Conservation (phyloP, 441 rosid species). For the Pelargonium citronellum region DNA sequence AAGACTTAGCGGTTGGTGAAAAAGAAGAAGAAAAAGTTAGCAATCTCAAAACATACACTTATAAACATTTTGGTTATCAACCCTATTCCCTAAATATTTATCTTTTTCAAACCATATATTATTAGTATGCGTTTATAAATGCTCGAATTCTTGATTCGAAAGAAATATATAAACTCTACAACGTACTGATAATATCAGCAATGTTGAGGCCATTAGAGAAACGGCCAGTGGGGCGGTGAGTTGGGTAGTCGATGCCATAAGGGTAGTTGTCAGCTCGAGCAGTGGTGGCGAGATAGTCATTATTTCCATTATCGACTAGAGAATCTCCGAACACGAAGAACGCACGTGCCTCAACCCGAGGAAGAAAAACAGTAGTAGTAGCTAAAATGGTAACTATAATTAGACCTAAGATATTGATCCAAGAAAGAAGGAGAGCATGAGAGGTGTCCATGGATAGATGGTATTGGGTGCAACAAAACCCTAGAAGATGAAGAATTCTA, state of each 20-base stretch:
- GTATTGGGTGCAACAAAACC: background rate
- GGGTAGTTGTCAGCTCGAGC: conserved; percentile 86
- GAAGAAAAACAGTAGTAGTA: background rate
- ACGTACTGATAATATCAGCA: conserved; percentile 75
- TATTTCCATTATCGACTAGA: conserved; percentile 87
- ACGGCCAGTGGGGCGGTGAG: conserved; percentile 76
- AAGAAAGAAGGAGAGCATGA: background rate
- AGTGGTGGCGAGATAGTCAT: conserved; percentile 71
- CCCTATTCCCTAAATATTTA: no score
- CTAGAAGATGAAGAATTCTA: no score
- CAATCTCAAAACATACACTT: no score
- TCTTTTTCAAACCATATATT: no score
- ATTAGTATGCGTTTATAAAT: background rate
- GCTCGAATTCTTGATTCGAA: background rate
- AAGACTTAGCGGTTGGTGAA: no score
- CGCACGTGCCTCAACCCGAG: conserved; percentile 59
- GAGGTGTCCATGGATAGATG: background rate
- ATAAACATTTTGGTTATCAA: no score
- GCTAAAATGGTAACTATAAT: background rate
- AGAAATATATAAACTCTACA: background rate
- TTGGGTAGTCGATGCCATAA: conserved; percentile 80
- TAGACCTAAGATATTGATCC: background rate
- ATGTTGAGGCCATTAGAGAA: conserved; percentile 93
- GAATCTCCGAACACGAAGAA: conserved; percentile 97
- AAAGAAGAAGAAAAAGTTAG: no score